These are phyloP conservation scores for Linum tenue DNA, from an alignment of 345 rosid species.

Conservation along the genomic window DNA sequence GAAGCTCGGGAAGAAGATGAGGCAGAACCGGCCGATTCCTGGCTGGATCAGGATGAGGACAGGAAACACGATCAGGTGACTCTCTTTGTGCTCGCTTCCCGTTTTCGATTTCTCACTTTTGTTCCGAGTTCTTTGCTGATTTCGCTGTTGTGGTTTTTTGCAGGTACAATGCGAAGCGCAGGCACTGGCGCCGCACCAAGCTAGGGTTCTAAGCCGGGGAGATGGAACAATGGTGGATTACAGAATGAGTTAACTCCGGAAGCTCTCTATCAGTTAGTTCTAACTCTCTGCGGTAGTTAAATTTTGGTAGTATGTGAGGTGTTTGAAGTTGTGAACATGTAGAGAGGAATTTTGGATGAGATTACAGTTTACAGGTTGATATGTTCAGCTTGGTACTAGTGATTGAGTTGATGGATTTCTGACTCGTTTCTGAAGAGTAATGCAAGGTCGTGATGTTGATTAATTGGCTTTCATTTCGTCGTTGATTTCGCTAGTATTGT, in stretches of 20 bases:
- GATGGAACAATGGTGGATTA: background rate
- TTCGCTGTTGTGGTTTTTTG: background rate
- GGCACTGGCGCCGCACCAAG: slow-evolving; percentile 32
- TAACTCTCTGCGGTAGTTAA: too few species aligned
- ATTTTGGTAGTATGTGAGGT: too few species aligned
- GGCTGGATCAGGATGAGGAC: background rate
- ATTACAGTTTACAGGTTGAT: too few species aligned
- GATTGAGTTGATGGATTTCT: too few species aligned
- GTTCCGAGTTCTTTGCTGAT: background rate
- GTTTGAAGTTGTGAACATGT: too few species aligned
- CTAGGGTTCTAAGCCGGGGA: slow-evolving; percentile 19
- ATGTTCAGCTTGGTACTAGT: too few species aligned
- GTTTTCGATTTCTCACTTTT: background rate
- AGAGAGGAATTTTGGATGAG: too few species aligned
- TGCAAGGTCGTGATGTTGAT: too few species aligned
- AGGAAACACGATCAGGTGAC: background rate
- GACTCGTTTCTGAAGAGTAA: too few species aligned
- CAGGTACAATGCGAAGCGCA: slow-evolving; percentile 27
- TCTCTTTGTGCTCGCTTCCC: background rate
- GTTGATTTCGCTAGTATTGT: too few species aligned
- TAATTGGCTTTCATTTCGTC: too few species aligned
- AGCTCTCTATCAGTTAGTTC: too few species aligned
- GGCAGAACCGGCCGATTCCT: slow-evolving; percentile 5
- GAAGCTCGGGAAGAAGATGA: slow-evolving; percentile 4
- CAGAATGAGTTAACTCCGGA: background rate